Evolutionary conservation across 1,284 basidiomycete genomes (phyloP).

Genomic region (Bothia castanella): DNA sequence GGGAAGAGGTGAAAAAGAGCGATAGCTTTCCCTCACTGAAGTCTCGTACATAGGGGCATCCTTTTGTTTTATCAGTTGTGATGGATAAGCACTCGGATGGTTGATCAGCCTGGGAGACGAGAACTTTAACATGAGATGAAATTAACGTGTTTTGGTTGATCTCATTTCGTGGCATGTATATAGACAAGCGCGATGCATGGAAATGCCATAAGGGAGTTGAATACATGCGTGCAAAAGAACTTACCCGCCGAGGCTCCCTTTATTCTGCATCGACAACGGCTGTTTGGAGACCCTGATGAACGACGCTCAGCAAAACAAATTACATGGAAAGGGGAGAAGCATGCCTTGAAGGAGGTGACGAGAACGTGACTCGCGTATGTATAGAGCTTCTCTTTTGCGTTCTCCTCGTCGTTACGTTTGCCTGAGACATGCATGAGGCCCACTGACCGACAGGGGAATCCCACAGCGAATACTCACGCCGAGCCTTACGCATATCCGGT

Average conservation of each 20-base stretch:
- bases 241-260: slow-evolving; percentile 10
- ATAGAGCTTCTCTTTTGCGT: slow-evolving; percentile 95
- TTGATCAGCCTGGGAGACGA: not conserved
- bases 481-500: slow-evolving; percentile 85
- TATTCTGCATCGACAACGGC: slow-evolving; percentile 75
- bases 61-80: too few relatives aligned
- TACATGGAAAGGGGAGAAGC: slow-evolving; percentile 23
- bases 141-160: too few relatives aligned
- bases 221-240: slow-evolving; percentile 17
- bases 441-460: not conserved
- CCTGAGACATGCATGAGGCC: slow-evolving; percentile 12
- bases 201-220: slow-evolving; percentile 6
- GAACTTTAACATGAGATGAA: too few relatives aligned
- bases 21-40: too few relatives aligned
- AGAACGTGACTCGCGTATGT: slow-evolving; percentile 84
- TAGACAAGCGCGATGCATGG: slow-evolving; percentile 14
- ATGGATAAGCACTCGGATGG: not conserved
- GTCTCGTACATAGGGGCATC: too few relatives aligned
- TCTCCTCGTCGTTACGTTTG: slow-evolving; percentile 73
- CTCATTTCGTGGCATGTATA: too few relatives aligned
- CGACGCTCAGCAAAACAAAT: slow-evolving; percentile 4
- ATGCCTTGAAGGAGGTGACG: slow-evolving; percentile 81
- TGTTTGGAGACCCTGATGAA: slow-evolving; percentile 73
- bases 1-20: too few relatives aligned
- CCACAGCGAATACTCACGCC: slow-evolving; percentile 61